Conservation (phyloP, 257 asterid genomes). For the Paraleonurus japonicus region DNA sequence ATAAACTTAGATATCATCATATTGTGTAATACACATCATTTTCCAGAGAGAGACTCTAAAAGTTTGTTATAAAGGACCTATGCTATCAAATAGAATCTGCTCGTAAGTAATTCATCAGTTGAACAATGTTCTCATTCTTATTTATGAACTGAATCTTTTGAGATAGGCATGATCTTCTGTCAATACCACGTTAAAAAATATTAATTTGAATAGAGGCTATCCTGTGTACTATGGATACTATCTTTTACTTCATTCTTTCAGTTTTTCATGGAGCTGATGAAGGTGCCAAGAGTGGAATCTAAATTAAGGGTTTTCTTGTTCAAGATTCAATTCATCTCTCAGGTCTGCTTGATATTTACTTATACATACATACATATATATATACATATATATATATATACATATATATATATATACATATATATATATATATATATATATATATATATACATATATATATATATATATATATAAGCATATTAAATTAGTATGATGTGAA, state of each 20-base stretch:
- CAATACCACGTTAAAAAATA: not conserved
- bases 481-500: conserved; percentile 14
- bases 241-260: conserved; percentile 42
- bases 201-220: not conserved
- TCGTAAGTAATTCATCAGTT: not conserved
- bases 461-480: conserved; percentile 3
- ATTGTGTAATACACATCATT: not conserved
- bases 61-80: not conserved
- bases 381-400: not conserved
- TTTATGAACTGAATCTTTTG: not conserved
- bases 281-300: conserved; percentile 98
- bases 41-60: not conserved
- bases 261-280: conserved; percentile 99
- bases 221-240: not conserved
- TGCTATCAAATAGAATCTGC: not conserved
- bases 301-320: conserved; percentile 91
- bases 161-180: not conserved
- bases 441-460: conserved; percentile 6
- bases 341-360: conserved; percentile 64
- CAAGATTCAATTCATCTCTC: conserved; percentile 92
- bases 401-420: too few species aligned
- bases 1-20: not conserved
- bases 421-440: too few species aligned
- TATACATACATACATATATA: conserved; percentile 8
- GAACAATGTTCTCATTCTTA: not conserved